These are phyloP conservation scores for Cyclostephanos tholiformis DNA, from an alignment of 108 stramenopile genomes.

Conservation along the genomic window DNA sequence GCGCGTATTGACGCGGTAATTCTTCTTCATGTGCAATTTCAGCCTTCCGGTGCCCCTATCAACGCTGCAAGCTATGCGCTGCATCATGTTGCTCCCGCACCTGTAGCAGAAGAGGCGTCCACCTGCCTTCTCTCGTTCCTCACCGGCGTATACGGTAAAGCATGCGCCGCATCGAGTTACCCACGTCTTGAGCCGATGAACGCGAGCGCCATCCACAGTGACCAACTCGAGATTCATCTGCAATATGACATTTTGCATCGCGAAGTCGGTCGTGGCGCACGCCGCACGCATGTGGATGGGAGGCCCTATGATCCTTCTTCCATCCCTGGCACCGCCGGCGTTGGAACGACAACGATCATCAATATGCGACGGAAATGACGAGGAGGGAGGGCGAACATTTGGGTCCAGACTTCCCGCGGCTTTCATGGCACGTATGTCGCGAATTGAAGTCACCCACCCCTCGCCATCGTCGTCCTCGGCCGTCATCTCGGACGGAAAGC, in stretches of 20 bases:
- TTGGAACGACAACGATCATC: neutral
- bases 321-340: neutral
- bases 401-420: slow-evolving; percentile 53
- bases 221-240: slow-evolving; percentile 95
- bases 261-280: slow-evolving; percentile 98
- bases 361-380: no score
- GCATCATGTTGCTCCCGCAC: slow-evolving; percentile 90
- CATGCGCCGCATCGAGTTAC: slow-evolving; percentile 96
- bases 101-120: slow-evolving; percentile 89
- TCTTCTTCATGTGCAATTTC: slow-evolving; percentile 85
- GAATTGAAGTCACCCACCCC: slow-evolving; percentile 84
- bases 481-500: slow-evolving; percentile 63
- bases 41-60: slow-evolving; percentile 89
- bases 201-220: slow-evolving; percentile 85
- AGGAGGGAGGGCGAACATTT: neutral
- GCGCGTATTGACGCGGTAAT: slow-evolving; percentile 76
- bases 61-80: slow-evolving; percentile 86
- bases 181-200: slow-evolving; percentile 89
- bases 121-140: slow-evolving; percentile 35
- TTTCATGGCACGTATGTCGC: slow-evolving; percentile 69
- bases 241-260: slow-evolving; percentile 98
- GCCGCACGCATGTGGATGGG: slow-evolving; percentile 71
- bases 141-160: slow-evolving; percentile 80
- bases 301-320: slow-evolving; percentile 43
- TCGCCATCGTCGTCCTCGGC: slow-evolving; percentile 86